A percentile compares a stretch with the other conserved stretches of the same genome.
Evolutionary conservation across 1,139 yeast species (phyloP).

Genomic region (Lodderomyces parapsilosis): DNA sequence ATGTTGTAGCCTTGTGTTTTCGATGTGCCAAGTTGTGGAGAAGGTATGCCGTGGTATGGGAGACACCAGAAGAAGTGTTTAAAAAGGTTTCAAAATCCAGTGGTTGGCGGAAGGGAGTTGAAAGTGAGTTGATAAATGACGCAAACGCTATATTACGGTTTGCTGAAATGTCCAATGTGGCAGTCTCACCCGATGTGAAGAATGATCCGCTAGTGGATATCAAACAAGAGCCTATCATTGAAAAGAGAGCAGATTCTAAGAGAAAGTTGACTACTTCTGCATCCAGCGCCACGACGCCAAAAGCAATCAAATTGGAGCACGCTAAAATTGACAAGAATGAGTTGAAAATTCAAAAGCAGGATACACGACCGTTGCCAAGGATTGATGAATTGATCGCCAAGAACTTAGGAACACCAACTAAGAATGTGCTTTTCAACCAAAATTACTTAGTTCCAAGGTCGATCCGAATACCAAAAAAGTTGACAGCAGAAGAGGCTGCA

Average conservation of each 20-base stretch:
- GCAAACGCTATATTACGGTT: slow-evolving; percentile 47
- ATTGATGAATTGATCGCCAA: slow-evolving; percentile 3
- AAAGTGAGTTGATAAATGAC: slow-evolving; percentile 71
- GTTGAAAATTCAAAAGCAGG: neutral
- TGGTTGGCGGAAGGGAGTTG: slow-evolving; percentile 63
- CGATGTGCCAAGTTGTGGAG: slow-evolving; percentile 93
- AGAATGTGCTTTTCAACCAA: neutral
- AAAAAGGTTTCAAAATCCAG: slow-evolving; percentile 40
- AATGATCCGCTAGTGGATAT: neutral
- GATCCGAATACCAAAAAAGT: slow-evolving; percentile 12
- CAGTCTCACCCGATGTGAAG: neutral
- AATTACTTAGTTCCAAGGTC: slow-evolving; percentile 1
- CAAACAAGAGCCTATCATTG: neutral
- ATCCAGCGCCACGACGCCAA: slow-evolving; percentile 2
- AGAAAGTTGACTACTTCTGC: neutral
- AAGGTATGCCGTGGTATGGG: slow-evolving; percentile 89
- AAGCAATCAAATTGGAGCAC: slow-evolving; percentile 3
- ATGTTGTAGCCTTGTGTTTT: slow-evolving; percentile 62
- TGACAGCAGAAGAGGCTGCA: slow-evolving; percentile 11
- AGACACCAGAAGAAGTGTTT: slow-evolving; percentile 67
- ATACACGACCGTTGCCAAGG: neutral
- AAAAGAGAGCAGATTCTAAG: slow-evolving; percentile 2
- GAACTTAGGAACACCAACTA: neutral
- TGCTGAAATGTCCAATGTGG: neutral
- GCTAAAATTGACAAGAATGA: neutral